Evolutionary conservation across 2,329 filamentous ascomycete genomes (phyloP).

Genomic region (Pyrenochaeta sp.): DNA sequence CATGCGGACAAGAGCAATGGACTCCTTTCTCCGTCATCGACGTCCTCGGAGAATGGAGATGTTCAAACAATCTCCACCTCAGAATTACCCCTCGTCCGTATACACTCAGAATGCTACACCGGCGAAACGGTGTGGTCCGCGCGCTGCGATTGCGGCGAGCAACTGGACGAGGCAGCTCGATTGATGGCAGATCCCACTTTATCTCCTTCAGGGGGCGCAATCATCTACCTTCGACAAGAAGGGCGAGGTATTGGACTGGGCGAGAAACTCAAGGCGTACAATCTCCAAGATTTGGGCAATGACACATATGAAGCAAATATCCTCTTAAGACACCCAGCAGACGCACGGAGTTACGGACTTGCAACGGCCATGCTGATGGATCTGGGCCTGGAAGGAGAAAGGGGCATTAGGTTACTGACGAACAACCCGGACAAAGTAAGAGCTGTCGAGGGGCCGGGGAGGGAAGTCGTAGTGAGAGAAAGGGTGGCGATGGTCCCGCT

Average conservation of each 20-base stretch:
- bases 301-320: conserved; percentile 98
- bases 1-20: conserved; percentile 18
- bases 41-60: conserved; percentile 42
- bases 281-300: conserved; percentile 94
- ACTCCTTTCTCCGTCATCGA: conserved; percentile 25
- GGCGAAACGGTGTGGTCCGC: conserved; percentile 99
- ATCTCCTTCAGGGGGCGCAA: conserved; percentile 77
- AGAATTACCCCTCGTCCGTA: conserved; percentile 80
- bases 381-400: conserved; percentile 73
- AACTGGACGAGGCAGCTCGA: conserved; percentile 93
- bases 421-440: conserved; percentile 98
- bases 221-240: conserved; percentile 95
- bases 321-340: conserved; percentile 87
- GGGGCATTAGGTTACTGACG: conserved; percentile 82
- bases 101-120: conserved; percentile 98
- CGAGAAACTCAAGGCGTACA: conserved; percentile 98
- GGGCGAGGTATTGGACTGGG: conserved; percentile 93
- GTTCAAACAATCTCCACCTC: conserved; percentile 36
- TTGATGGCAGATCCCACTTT: conserved; percentile 79
- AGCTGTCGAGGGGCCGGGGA: conserved; percentile 88
- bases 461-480: conserved; percentile 88
- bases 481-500: conserved; percentile 94
- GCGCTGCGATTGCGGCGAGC: conserved; percentile 96
- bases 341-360: conserved; percentile 93
- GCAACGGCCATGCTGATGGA: conserved; percentile 94